phyloP scores from a whole-genome alignment of 106 monocot species.

The Allium cepa region DNA sequence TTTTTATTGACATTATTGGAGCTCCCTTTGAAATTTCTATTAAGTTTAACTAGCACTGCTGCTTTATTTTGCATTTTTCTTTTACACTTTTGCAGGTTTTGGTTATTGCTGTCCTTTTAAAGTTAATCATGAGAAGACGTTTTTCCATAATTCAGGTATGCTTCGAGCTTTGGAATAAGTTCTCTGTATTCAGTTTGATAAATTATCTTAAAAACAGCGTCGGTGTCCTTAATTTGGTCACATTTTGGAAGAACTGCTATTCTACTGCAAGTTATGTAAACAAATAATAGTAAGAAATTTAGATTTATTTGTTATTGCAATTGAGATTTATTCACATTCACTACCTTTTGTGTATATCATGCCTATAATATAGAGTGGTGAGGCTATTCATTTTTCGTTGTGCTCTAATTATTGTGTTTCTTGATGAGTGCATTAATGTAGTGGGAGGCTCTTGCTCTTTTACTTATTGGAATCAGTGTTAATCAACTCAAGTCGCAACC shows the following conservation, averaged over 20 bases:
- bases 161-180: conserved; percentile 1
- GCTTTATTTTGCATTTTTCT: not conserved
- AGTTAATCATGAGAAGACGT: conserved; percentile 84
- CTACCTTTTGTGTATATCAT: not conserved
- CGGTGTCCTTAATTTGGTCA: not conserved
- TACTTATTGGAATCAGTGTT: conserved; percentile 97
- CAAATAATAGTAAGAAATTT: not conserved
- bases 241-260: not conserved
- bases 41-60: no score
- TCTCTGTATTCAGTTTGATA: not conserved
- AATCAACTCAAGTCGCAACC: conserved; percentile 81
- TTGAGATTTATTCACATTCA: not conserved
- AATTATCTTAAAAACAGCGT: not conserved
- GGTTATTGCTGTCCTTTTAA: conserved; percentile 86
- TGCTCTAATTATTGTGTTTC: not conserved
- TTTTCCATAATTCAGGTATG: conserved; percentile 93
- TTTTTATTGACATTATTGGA: not conserved
- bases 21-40: no score
- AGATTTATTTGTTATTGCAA: not conserved
- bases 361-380: not conserved
- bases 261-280: not conserved
- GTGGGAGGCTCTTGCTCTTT: conserved; percentile 98
- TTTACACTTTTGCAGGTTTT: conserved; percentile 44
- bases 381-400: not conserved
- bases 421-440: conserved; percentile 17